A percentile compares a stretch with the other conserved stretches of the same genome.
Evolutionary conservation across 2,329 filamentous ascomycete species (phyloP).

Genomic region (Xylaria sp.): DNA sequence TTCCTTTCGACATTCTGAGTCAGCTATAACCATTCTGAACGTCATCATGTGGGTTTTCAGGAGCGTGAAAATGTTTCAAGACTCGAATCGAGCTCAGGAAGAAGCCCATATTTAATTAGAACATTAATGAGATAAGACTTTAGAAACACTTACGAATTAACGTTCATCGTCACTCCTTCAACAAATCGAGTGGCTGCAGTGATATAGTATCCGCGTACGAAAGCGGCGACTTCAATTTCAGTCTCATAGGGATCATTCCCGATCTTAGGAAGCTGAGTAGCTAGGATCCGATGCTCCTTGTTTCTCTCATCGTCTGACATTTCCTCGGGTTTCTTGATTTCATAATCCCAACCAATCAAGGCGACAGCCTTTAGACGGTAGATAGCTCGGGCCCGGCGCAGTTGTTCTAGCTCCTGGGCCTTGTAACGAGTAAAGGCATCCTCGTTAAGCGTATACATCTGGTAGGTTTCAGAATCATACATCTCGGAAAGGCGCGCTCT

Average conservation of each 20-base stretch:
- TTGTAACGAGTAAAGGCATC: conserved; percentile 59
- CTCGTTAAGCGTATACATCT: conserved; percentile 67
- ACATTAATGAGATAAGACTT: neutral
- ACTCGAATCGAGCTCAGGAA: neutral
- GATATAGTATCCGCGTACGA: conserved; percentile 75
- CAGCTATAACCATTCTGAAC: neutral
- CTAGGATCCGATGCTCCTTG: conserved; percentile 56
- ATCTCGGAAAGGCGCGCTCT: conserved; percentile 54
- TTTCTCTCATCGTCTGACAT: conserved; percentile 60
- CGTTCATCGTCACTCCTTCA: conserved; percentile 57
- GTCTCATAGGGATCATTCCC: conserved; percentile 65
- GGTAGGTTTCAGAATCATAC: conserved; percentile 63
- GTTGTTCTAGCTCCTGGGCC: conserved; percentile 56
- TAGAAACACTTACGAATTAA: conserved; percentile 41
- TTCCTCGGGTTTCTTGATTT: conserved; percentile 44
- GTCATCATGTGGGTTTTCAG: neutral
- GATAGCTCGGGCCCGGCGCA: conserved; percentile 61
- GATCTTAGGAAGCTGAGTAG: conserved; percentile 58
- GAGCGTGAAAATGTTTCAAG: neutral
- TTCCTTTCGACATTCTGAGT: conserved; percentile 14
- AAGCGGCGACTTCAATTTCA: conserved; percentile 71
- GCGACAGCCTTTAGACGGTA: conserved; percentile 57
- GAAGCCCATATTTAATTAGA: neutral
- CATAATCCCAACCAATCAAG: conserved; percentile 51
- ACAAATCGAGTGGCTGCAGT: conserved; percentile 72